These are phyloP conservation scores for Microbotryum saponariae DNA, from an alignment of 1,284 basidiomycete species.

Conservation along the genomic window DNA sequence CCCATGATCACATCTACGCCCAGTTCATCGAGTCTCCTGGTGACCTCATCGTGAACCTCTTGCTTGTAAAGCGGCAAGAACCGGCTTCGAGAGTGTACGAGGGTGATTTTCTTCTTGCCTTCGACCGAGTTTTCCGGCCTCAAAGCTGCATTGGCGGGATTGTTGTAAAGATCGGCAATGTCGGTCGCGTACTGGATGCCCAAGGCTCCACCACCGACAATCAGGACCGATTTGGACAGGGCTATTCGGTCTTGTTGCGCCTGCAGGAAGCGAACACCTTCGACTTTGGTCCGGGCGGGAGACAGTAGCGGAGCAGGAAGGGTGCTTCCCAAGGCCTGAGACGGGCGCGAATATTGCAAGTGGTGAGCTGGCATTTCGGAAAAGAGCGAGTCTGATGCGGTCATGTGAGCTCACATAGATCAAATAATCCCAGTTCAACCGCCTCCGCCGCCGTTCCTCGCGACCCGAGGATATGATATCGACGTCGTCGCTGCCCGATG, in stretches of 20 bases:
- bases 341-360: slow-evolving; percentile 4
- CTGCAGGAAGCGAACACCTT: slow-evolving; percentile 35
- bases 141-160: slow-evolving; percentile 15
- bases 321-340: slow-evolving; percentile 22
- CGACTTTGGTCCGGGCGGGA: slow-evolving; percentile 37
- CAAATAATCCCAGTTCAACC: slow-evolving; percentile 42
- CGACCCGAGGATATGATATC: slow-evolving; percentile 17
- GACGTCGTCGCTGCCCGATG: slow-evolving; percentile 20
- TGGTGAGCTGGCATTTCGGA: slow-evolving; percentile 23
- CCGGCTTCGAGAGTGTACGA: slow-evolving; percentile 58
- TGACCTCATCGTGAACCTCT: slow-evolving; percentile 47
- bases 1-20: slow-evolving; percentile 43
- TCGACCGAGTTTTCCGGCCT: slow-evolving; percentile 3
- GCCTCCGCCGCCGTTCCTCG: slow-evolving; percentile 21
- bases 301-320: slow-evolving; percentile 26
- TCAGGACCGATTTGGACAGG: slow-evolving; percentile 41
- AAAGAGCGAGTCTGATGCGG: slow-evolving; percentile 14
- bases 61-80: slow-evolving; percentile 56
- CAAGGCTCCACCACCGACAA: slow-evolving; percentile 47
- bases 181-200: slow-evolving; percentile 60
- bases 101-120: slow-evolving; percentile 47
- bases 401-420: slow-evolving; percentile 39
- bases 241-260: slow-evolving; percentile 37
- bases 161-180: slow-evolving; percentile 54
- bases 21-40: slow-evolving; percentile 40